phyloP scores from a whole-genome alignment of 208 protist genomes.

The Trypanosomatidae sp. region DNA sequence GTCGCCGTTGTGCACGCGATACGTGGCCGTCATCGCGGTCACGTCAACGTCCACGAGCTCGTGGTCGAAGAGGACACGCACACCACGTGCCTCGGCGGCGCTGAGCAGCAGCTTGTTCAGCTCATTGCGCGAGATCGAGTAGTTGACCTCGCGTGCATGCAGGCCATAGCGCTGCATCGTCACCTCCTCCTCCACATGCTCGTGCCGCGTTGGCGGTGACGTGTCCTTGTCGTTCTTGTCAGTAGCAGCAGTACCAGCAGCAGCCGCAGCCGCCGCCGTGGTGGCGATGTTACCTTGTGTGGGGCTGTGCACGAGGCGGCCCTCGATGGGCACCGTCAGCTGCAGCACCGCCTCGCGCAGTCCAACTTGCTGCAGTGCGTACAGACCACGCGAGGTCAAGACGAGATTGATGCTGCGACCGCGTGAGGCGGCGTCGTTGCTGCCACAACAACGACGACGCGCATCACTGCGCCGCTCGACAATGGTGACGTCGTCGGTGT shows the following conservation, averaged over 20 bases:
- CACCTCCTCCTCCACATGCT: too few species aligned
- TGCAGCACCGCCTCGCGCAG: neutral
- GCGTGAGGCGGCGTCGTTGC: neutral
- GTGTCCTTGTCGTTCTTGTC: too few species aligned
- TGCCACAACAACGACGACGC: too few species aligned
- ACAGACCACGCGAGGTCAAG: neutral
- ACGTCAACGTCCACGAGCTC: neutral
- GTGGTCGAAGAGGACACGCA: neutral
- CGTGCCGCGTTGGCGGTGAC: too few species aligned
- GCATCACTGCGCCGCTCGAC: neutral
- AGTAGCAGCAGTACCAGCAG: too few species aligned
- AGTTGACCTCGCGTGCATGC: neutral
- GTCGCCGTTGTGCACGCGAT: neutral
- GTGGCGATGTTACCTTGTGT: neutral
- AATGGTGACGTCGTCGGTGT: neutral
- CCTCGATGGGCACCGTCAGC: neutral
- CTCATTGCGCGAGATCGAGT: neutral
- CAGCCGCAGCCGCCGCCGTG: too few species aligned
- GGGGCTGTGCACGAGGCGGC: neutral
- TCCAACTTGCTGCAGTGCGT: neutral
- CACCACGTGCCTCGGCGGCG: neutral
- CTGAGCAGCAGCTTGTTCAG: neutral
- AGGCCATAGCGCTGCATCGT: neutral
- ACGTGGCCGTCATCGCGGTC: neutral
- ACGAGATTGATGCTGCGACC: neutral